phyloP scores from a whole-genome alignment of 441 rosid species.

The Gossypium schwendimanii region DNA sequence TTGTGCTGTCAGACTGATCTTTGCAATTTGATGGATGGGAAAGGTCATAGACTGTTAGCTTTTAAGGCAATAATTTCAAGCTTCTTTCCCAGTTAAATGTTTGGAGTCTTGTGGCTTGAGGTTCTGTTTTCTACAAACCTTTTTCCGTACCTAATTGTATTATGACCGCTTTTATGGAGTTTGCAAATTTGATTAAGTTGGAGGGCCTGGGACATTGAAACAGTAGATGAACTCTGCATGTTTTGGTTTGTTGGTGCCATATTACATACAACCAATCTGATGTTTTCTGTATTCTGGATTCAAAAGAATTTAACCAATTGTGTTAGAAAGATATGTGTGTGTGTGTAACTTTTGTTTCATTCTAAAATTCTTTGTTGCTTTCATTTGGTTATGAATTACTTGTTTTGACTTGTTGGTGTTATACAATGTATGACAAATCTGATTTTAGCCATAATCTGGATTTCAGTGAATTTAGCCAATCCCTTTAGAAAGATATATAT shows the following conservation, averaged over 20 bases:
- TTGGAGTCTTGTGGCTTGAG: neutral
- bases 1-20: neutral
- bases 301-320: neutral
- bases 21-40: conserved; percentile 4
- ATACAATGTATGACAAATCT: neutral
- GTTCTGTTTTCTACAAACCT: neutral
- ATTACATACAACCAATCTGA: neutral
- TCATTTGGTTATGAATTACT: neutral
- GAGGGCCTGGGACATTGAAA: neutral
- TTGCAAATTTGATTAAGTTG: neutral
- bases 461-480: neutral
- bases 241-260: neutral
- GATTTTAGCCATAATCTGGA: neutral
- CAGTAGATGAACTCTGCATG: neutral
- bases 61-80: neutral
- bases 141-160: neutral
- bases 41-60: neutral
- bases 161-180: conserved; percentile 1
- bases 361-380: neutral
- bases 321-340: neutral
- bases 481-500: neutral
- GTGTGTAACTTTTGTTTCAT: neutral
- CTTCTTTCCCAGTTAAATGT: neutral
- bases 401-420: neutral
- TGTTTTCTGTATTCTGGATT: neutral